Conservation (phyloP, 176 grass and related monocot species). For the Leersia perrieri region DNA sequence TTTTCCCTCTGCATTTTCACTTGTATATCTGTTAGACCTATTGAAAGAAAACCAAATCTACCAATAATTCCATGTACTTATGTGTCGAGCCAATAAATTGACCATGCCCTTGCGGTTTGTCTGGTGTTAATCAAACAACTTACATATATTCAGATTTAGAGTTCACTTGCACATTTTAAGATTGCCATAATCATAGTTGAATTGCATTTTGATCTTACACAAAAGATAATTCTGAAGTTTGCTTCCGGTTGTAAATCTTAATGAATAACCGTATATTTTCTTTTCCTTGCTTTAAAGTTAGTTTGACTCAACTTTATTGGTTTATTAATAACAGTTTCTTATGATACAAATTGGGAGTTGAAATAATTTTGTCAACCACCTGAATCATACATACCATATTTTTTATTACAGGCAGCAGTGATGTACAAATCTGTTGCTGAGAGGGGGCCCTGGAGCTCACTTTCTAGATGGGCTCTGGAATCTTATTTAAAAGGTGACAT, state of each 20-base stretch:
- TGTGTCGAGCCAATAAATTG: not conserved
- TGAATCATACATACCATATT: not conserved
- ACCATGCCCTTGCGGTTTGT: too few species aligned
- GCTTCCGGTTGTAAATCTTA: conserved; percentile 2
- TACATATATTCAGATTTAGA: not conserved
- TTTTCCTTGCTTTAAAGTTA: not conserved
- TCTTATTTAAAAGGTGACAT: conserved; percentile 96
- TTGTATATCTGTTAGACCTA: not conserved
- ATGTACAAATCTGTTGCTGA: conserved; percentile 96
- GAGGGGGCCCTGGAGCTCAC: conserved; percentile 92
- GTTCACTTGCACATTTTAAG: not conserved
- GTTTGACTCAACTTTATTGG: not conserved
- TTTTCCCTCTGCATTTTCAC: not conserved
- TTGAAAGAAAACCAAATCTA: not conserved
- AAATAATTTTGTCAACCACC: not conserved
- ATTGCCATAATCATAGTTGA: not conserved
- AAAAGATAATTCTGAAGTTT: not conserved
- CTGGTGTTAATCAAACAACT: not conserved
- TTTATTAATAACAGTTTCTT: not conserved
- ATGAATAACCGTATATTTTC: not conserved
- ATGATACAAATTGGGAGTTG: not conserved
- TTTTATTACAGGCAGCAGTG: conserved; percentile 67
- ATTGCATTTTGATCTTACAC: not conserved
- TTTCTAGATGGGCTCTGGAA: conserved; percentile 96
- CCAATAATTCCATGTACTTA: not conserved